phyloP scores from a whole-genome alignment of 139 green algal genomes.

The Closterium sp. region DNA sequence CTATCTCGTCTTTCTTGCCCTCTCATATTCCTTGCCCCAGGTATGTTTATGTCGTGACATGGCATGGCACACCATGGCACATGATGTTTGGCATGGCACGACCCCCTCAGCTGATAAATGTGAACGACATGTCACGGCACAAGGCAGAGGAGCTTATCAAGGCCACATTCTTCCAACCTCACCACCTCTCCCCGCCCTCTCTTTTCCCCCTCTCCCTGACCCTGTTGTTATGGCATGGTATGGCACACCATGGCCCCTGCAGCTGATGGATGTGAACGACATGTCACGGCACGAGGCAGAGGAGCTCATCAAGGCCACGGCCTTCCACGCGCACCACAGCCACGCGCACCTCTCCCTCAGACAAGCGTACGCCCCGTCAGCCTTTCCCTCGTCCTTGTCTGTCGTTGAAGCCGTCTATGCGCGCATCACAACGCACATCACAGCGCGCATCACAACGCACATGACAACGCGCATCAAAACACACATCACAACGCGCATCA shows the following conservation, averaged over 20 bases:
- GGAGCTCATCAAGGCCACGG: conserved; percentile 43
- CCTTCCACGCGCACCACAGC: neutral
- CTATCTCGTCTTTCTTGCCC: no score
- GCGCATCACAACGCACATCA: no score
- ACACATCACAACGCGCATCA: no score
- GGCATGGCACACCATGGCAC: neutral
- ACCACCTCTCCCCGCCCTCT: no score
- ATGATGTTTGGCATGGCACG: no score
- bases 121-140: neutral
- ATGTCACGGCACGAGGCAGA: conserved; percentile 43
- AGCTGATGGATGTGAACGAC: conserved; percentile 48
- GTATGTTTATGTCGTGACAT: neutral
- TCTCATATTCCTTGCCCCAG: no score
- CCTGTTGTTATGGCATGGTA: neutral
- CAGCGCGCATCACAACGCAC: no score
- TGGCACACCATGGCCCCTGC: neutral
- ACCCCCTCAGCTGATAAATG: conserved; percentile 17
- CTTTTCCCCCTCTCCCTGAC: no score
- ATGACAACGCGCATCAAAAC: no score
- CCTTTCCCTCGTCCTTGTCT: no score
- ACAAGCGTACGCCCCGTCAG: neutral
- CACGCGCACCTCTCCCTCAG: neutral
- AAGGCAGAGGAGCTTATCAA: neutral
- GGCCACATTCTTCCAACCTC: conserved; percentile 1
- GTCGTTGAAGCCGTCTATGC: no score